Conservation (phyloP, 495 filamentous ascomycete genomes). For the Podospora pseudoanserina region DNA sequence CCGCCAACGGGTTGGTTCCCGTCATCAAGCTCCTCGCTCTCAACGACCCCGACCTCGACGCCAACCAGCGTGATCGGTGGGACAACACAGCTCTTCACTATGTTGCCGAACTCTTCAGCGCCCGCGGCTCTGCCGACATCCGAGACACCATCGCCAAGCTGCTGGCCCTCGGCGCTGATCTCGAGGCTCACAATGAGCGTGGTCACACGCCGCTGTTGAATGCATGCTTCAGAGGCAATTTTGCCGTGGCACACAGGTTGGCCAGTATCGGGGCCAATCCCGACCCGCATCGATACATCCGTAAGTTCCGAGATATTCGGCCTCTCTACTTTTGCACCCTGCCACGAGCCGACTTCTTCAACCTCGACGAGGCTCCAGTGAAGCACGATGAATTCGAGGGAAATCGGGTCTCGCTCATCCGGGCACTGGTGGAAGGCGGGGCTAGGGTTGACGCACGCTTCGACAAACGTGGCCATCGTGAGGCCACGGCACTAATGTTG, state of each 20-base stretch:
- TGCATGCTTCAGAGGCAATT: conserved; percentile 30
- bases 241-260: conserved; percentile 25
- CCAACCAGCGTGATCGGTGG: conserved; percentile 24
- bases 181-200: conserved; percentile 26
- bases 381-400: conserved; percentile 29
- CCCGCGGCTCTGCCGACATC: conserved; percentile 22
- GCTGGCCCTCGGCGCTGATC: conserved; percentile 29
- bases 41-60: conserved; percentile 21
- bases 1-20: conserved; percentile 25
- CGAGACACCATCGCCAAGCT: conserved; percentile 27
- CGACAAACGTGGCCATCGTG: conserved; percentile 23
- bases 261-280: conserved; percentile 27
- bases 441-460: conserved; percentile 27
- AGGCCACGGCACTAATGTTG: conserved; percentile 27
- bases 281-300: conserved; percentile 25
- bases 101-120: conserved; percentile 20
- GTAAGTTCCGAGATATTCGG: conserved; percentile 25
- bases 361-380: conserved; percentile 24
- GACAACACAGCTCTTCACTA: conserved; percentile 32
- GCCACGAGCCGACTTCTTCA: conserved; percentile 26
- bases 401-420: conserved; percentile 26
- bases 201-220: conserved; percentile 27
- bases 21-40: conserved; percentile 30
- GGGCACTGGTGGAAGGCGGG: conserved; percentile 24
- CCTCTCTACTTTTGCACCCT: conserved; percentile 28